Conservation (phyloP, 306 rosid species). For the Quercus gilva region DNA sequence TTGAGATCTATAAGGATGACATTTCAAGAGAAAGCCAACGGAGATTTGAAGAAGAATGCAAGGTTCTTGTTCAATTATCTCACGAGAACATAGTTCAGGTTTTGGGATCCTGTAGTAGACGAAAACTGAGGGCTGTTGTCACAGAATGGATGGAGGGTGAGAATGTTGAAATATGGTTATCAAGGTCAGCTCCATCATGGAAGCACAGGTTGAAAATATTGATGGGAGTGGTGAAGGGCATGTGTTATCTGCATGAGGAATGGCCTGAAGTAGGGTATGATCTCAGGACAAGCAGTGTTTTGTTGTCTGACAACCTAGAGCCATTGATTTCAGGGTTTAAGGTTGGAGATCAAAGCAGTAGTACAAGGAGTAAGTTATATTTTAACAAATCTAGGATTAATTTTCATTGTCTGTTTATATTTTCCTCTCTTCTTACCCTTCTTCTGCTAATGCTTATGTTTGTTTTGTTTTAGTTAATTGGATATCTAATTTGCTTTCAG, state of each 20-base stretch:
- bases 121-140: slow-evolving; percentile 49
- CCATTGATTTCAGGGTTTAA: slow-evolving; percentile 69
- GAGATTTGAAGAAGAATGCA: slow-evolving; percentile 47
- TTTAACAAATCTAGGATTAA: not conserved
- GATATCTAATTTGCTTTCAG: slow-evolving; percentile 23
- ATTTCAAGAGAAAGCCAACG: slow-evolving; percentile 31
- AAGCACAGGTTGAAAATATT: slow-evolving; percentile 53
- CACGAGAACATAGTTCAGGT: slow-evolving; percentile 54
- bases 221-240: slow-evolving; percentile 53
- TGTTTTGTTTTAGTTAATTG: not conserved
- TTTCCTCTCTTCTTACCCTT: not conserved
- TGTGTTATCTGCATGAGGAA: slow-evolving; percentile 51
- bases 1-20: slow-evolving; percentile 54
- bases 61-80: slow-evolving; percentile 38
- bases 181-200: slow-evolving; percentile 45
- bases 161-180: slow-evolving; percentile 49
- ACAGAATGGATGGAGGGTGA: slow-evolving; percentile 50
- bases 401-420: not conserved
- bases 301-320: slow-evolving; percentile 39
- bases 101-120: slow-evolving; percentile 62
- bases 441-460: not conserved
- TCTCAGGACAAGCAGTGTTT: slow-evolving; percentile 48
- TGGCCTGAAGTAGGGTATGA: slow-evolving; percentile 73
- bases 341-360: slow-evolving; percentile 38
- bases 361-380: slow-evolving; percentile 39